Evolutionary conservation across 1,284 basidiomycete species (phyloP).

Genomic region (Trichosporon inkin): DNA sequence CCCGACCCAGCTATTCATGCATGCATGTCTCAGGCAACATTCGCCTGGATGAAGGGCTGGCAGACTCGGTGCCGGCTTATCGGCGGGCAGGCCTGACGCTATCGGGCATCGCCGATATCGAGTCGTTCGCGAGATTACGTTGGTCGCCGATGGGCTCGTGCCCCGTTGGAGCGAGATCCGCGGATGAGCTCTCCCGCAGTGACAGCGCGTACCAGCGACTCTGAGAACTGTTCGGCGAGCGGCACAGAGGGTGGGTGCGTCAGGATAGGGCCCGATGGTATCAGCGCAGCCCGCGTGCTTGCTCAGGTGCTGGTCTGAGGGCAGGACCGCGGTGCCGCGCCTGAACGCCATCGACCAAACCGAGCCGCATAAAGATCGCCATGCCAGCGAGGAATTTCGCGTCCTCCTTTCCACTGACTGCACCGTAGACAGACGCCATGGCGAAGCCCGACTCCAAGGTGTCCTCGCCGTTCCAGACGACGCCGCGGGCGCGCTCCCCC

Average conservation of each 20-base stretch:
- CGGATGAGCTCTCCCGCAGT: conserved; percentile 1
- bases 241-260: no score
- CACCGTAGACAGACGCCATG: background rate
- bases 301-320: no score
- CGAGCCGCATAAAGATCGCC: no score
- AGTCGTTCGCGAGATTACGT: conserved; percentile 2
- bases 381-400: no score
- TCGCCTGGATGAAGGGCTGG: no score
- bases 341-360: no score
- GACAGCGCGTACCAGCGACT: no score
- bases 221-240: background rate
- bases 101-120: conserved; percentile 4
- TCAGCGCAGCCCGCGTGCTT: background rate
- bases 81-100: background rate
- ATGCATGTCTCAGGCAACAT: no score
- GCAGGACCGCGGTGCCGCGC: no score
- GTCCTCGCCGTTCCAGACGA: conserved; percentile 19
- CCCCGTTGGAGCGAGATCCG: background rate
- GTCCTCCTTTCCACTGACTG: background rate
- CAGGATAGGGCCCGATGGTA: background rate
- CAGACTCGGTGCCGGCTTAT: background rate
- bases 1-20: no score
- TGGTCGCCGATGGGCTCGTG: background rate
- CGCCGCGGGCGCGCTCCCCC: background rate
- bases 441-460: conserved; percentile 17